Conservation (phyloP, 306 rosid genomes). For the Cajanus cajan region DNA sequence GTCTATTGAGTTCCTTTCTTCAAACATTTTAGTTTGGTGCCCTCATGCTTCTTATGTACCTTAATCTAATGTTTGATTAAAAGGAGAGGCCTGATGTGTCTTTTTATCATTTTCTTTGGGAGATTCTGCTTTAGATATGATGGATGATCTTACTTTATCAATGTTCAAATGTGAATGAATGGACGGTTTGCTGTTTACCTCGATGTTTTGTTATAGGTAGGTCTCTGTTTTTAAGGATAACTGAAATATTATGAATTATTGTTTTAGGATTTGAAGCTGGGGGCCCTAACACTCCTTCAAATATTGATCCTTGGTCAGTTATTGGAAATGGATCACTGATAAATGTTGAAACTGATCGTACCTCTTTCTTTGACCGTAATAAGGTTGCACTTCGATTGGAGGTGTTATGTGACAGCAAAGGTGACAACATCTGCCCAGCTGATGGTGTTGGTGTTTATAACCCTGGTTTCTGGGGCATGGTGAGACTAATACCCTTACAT, state of each 20-base stretch:
- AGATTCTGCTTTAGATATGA: background rate
- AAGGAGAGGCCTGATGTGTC: background rate
- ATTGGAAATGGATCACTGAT: constrained; percentile 64
- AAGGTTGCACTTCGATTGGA: constrained; percentile 81
- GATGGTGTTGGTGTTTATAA: constrained; percentile 80
- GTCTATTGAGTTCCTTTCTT: background rate
- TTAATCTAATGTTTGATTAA: background rate
- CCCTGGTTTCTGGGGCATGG: constrained; percentile 96
- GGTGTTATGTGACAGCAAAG: constrained; percentile 70
- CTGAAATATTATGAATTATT: constrained; percentile 16
- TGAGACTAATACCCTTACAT: constrained; percentile 34
- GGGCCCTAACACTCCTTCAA: constrained; percentile 81
- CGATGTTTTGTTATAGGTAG: background rate
- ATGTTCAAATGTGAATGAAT: background rate
- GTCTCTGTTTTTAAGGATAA: constrained; percentile 1
- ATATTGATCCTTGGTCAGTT: constrained; percentile 80
- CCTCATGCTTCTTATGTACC: background rate
- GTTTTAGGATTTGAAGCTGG: constrained; percentile 91
- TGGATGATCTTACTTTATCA: background rate
- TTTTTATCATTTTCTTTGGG: background rate
- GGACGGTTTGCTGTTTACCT: constrained; percentile 9
- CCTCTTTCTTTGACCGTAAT: constrained; percentile 75
- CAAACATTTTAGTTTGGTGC: background rate
- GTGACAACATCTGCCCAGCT: constrained; percentile 58
- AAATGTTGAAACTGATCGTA: constrained; percentile 68